These are phyloP conservation scores for Rhytidiadelphus loreus DNA, from an alignment of 225 moss, liverwort and hornwort genomes.

Conservation along the genomic window DNA sequence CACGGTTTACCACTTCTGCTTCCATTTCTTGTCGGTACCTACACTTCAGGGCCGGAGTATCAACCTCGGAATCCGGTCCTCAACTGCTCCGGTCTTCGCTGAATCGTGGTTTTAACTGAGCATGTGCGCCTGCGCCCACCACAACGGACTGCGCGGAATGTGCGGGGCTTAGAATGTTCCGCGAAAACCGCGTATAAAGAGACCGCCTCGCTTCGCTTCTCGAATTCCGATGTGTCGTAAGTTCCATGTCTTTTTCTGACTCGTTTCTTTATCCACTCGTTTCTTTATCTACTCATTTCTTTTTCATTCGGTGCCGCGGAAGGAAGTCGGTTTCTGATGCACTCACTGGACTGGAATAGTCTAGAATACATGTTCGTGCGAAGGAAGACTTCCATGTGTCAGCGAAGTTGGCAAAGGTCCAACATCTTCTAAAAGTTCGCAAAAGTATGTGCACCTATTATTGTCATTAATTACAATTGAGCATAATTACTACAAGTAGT, in stretches of 20 bases:
- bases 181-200: not conserved
- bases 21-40: not conserved
- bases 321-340: not conserved
- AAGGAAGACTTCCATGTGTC: not conserved
- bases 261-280: too few relatives aligned
- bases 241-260: not conserved
- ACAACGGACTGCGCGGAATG: not conserved
- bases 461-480: not conserved
- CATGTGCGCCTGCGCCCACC: not conserved
- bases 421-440: not conserved
- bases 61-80: not conserved
- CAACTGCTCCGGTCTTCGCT: not conserved
- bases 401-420: not conserved
- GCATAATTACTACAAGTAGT: too few relatives aligned
- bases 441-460: not conserved
- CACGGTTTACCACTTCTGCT: not conserved
- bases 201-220: not conserved
- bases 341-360: not conserved
- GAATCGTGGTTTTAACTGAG: not conserved
- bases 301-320: not conserved
- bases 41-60: not conserved
- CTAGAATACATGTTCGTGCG: too few relatives aligned
- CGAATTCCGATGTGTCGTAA: too few relatives aligned
- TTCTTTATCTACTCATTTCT: not conserved
- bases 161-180: not conserved